phyloP scores from a whole-genome alignment of 192 early-diverging fungal genomes.

The Hyaloraphidium curvatum region DNA sequence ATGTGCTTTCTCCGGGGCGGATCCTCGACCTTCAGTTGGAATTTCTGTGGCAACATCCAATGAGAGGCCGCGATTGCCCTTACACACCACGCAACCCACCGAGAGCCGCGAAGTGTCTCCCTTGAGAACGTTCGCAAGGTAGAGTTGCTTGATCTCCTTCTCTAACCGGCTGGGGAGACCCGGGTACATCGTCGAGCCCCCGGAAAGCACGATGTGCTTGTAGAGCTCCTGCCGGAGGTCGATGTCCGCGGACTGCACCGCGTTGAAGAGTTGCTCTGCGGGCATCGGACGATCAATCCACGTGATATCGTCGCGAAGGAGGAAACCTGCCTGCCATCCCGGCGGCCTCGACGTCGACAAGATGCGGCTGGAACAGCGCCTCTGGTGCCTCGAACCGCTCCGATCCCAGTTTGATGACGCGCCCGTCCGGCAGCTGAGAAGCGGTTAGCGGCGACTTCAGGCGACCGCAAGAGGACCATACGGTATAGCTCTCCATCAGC shows the following conservation, averaged over 20 bases:
- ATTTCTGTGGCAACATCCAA: conserved; percentile 38
- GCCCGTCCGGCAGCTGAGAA: conserved; percentile 78
- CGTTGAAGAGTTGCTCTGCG: conserved; percentile 78
- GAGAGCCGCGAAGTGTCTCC: conserved; percentile 63
- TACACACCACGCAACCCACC: conserved; percentile 23
- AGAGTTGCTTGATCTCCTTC: conserved; percentile 95
- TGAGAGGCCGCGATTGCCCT: neutral
- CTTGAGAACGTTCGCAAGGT: conserved; percentile 69
- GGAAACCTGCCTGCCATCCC: conserved; percentile 63
- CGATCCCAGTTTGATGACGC: conserved; percentile 93
- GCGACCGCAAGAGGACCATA: conserved; percentile 16
- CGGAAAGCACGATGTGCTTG: conserved; percentile 94
- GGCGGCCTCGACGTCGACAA: conserved; percentile 82
- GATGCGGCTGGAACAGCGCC: conserved; percentile 93
- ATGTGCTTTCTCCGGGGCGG: conserved; percentile 95
- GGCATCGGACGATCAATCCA: neutral
- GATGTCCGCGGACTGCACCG: conserved; percentile 73
- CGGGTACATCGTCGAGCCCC: conserved; percentile 97
- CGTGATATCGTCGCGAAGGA: neutral
- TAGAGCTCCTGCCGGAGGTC: conserved; percentile 90
- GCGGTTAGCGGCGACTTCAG: neutral
- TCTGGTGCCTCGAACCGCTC: conserved; percentile 98
- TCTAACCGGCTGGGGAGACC: conserved; percentile 91
- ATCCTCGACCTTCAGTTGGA: conserved; percentile 95
- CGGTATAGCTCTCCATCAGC: conserved; percentile 84